Percentiles rank a stretch among this genome's conserved stretches.
Conservation (phyloP, 108 stramenopile genomes). For the Mayamaea pseudoterrestris region DNA sequence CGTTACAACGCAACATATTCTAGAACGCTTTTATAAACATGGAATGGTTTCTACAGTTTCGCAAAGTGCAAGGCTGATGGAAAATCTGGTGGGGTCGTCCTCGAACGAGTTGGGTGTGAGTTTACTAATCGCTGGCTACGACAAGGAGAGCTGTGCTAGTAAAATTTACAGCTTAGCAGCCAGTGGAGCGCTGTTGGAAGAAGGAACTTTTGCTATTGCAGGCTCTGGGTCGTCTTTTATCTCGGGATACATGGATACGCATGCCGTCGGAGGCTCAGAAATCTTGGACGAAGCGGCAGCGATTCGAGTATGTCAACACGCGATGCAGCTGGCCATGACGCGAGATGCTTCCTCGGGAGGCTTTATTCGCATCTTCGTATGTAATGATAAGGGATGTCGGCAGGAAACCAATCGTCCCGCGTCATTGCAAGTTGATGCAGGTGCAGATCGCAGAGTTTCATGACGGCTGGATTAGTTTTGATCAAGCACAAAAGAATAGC, state of each 20-base stretch:
- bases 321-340: conserved; percentile 51
- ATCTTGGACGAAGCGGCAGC: conserved; percentile 33
- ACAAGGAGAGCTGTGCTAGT: conserved; percentile 15
- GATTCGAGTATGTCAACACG: conserved; percentile 37
- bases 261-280: conserved; percentile 1
- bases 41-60: conserved; percentile 26
- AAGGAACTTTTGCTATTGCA: conserved; percentile 50
- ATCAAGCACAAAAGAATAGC: too few species aligned
- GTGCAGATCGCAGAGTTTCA: too few species aligned
- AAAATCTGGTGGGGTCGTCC: conserved; percentile 9
- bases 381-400: too few species aligned
- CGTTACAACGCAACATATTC: conserved; percentile 26
- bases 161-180: conserved; percentile 47
- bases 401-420: too few species aligned
- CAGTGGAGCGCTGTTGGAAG: conserved; percentile 41
- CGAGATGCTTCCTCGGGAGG: conserved; percentile 80
- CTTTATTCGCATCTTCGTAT: too few species aligned
- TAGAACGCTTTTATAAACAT: conserved; percentile 23
- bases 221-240: conserved; percentile 67
- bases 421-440: too few species aligned
- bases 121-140: conserved; percentile 67
- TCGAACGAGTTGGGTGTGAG: conserved; percentile 30
- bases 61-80: conserved; percentile 51
- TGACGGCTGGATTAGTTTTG: too few species aligned
- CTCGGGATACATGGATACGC: conserved; percentile 52